These are phyloP conservation scores for Yamadazyma ubonensis DNA, from an alignment of 805 yeast genomes.

Conservation along the genomic window DNA sequence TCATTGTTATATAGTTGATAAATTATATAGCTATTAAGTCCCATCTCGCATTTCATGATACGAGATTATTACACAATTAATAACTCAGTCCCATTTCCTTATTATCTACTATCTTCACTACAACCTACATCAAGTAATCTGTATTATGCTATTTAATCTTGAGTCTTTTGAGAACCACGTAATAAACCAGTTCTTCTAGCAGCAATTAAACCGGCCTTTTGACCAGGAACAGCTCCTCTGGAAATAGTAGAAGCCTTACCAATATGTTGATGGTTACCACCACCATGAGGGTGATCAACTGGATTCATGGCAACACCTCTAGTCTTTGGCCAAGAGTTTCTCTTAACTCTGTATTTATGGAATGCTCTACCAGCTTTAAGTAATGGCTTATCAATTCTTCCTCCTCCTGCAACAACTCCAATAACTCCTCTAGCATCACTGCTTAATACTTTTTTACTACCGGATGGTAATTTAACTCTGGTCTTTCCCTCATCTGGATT, in stretches of 20 bases:
- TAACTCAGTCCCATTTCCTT: not conserved
- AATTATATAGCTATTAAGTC: too few relatives aligned
- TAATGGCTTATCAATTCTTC: conserved; percentile 99
- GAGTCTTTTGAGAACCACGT: conserved; percentile 40
- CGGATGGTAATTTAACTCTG: conserved; percentile 98
- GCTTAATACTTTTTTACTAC: conserved; percentile 95
- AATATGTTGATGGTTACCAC: conserved; percentile 68
- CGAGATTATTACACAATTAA: too few relatives aligned
- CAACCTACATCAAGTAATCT: not conserved
- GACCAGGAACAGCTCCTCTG: conserved; percentile 41
- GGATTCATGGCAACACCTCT: conserved; percentile 99
- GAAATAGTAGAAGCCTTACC: conserved; percentile 41
- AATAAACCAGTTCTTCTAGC: conserved; percentile 42
- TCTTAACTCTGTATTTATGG: conserved; percentile 99
- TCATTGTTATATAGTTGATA: too few relatives aligned
- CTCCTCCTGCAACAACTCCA: conserved; percentile 99
- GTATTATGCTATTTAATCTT: conserved; percentile 11
- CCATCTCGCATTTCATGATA: too few relatives aligned
- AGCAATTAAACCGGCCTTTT: conserved; percentile 40
- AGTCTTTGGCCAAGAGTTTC: conserved; percentile 99
- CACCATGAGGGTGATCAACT: conserved; percentile 99
- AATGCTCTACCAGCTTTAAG: conserved; percentile 99
- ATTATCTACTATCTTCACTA: not conserved
- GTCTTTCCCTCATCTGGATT: conserved; percentile 99
- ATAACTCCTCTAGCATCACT: conserved; percentile 99